phyloP scores from a whole-genome alignment of 306 rosid species.

The Quercus gilva region DNA sequence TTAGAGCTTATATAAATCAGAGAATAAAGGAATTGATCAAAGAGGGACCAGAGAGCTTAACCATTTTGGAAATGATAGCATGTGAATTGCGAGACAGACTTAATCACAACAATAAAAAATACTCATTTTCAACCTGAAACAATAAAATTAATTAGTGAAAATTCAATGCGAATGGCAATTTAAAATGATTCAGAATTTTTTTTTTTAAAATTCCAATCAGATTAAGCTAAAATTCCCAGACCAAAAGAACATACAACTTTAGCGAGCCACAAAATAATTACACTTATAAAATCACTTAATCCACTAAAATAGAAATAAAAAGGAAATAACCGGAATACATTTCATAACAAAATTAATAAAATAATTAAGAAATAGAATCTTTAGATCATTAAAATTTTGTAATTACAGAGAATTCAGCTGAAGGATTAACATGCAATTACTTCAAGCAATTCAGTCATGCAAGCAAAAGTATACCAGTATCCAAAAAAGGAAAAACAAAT shows the following conservation, averaged over 20 bases:
- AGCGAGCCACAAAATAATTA: background rate
- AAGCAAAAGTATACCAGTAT: background rate
- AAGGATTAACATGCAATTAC: background rate
- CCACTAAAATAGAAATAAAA: background rate
- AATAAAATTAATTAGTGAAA: background rate
- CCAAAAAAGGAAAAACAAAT: background rate
- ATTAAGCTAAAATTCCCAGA: background rate
- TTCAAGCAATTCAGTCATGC: slow-evolving; percentile 3
- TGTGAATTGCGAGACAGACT: background rate
- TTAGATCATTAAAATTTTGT: background rate
- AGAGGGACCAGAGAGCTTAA: background rate
- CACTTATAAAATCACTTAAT: background rate
- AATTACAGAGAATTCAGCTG: background rate
- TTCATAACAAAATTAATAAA: background rate
- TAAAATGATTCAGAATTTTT: too few relatives aligned
- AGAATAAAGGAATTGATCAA: background rate
- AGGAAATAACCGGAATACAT: background rate
- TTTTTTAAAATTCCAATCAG: background rate
- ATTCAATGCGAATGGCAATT: background rate
- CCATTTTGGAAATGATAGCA: background rate
- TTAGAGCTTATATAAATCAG: background rate
- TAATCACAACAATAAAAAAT: background rate
- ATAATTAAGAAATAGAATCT: background rate
- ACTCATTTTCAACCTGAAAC: background rate
- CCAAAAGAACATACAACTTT: too few relatives aligned